Evolutionary conservation across 2,329 filamentous ascomycete species (phyloP), one percentile per base, ranked within the genome.

Genomic region (Lizonia empirigonia): DNA sequence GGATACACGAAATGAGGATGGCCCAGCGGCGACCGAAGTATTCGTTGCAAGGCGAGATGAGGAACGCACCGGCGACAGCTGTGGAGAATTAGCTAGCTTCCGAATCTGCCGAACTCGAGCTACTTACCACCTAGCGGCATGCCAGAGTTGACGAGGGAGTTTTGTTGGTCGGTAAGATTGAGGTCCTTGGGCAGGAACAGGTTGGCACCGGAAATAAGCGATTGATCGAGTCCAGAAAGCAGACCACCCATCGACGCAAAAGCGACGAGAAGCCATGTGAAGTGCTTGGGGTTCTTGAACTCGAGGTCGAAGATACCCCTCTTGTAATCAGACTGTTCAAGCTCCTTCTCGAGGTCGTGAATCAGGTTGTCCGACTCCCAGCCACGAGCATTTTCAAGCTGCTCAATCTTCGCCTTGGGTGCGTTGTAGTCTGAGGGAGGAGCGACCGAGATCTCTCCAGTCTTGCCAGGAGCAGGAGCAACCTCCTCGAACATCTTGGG

Each of bases 201-300:
- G 63, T 87, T 86, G 40, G 87, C 87, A 44, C 87, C 87, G 10
- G 82, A 86, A 62, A 90, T 90, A 48, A 90, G 76, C 36, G 84
- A 87, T 72, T 90, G 87, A 64, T 90, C 87, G 16, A 90, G 78
- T 53, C 87, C 87, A 1, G 85, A 88, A 0, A 90, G 80, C 18
- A 90, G 75, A 67, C 87, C 87, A 40, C 87, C 87, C 85, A 90
- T 88, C 13, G 84, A 87, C n/a, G 87, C 87, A 60, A 90, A 90
- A 1, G 80, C 83, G 35, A 88, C 85, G 12, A 89, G 78, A 13
- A 87, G 73, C 76, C 81, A 87, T 20, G 86, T 90, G 68, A 89
- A 90, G 63, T 84, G 73, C 44, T 77, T 82, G 0, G 85, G 84
- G 67, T 88, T 80, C 41, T 77, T 78, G 72, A 88, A 85, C 27